Evolutionary conservation across 805 yeast species (phyloP), one percentile per base, ranked within the genome.

Genomic region (Dipodascus geniculatus): DNA sequence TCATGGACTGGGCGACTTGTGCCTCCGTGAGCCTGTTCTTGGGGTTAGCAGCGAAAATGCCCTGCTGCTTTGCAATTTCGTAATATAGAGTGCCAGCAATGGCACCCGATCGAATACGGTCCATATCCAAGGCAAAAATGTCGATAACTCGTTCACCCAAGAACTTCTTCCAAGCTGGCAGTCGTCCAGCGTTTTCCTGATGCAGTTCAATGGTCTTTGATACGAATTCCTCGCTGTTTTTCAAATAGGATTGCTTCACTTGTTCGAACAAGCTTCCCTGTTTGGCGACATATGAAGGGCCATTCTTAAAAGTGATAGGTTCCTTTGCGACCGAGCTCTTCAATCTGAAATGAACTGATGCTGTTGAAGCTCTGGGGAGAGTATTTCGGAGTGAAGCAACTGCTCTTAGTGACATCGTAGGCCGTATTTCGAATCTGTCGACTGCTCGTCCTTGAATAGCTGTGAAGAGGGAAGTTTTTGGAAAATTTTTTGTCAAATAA

Each of bases 21-120:
- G 44, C 44, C 14, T 38, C 44, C 14, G 44, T n/a, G 6, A 38
- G 86, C 58, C 77, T 33, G 16, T 50, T 19, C 14, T 22, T 33
- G 3, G 44, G 44, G 14, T 38, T 16, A 4, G 20, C 20, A 83
- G 67, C 79, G 85, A 61, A 86, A 22, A 47, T 47, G 4, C 87
- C 96, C 70, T 89, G 97, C 48, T 74, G 78, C 67, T 88, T 88
- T 71, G 96, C 89, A 68, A 85, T 82, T 51, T 85, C 88, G 64
- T 87, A 85, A 69, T 90, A 93, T 54, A 78, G 75, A 2, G 90
- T 84, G 6, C 97, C 98, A 3, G 96, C 96, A 58, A 91, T 83
- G 0, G 97, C 89, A 23, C 97, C 98, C 0, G 97, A 85, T 64
- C 98, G 79, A 42, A 90, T 78, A 58, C 80, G 80, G 72, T 91